A percentile compares a stretch with the other conserved stretches of the same genome.
These are phyloP conservation scores for Plasmodium fragile DNA, from an alignment of 169 alveolate genomes.

Conservation along the genomic window DNA sequence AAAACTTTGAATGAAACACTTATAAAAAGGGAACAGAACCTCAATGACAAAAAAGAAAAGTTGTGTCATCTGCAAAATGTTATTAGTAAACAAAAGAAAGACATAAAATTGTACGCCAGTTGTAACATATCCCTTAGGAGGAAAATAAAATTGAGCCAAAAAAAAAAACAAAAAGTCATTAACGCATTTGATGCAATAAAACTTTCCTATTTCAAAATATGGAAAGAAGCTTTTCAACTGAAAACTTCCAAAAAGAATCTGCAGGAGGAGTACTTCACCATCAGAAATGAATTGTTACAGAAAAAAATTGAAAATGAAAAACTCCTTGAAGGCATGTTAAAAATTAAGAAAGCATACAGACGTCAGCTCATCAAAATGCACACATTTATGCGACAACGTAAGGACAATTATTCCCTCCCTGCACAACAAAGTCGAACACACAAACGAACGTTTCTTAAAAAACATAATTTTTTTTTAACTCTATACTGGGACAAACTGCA, in stretches of 20 bases:
- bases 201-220: conserved; percentile 38
- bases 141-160: conserved; percentile 15
- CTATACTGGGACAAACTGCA: conserved; percentile 38
- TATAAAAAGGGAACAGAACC: conserved; percentile 23
- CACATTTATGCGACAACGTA: not conserved
- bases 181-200: conserved; percentile 12
- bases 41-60: conserved; percentile 22
- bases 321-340: conserved; percentile 20
- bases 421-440: not conserved
- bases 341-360: conserved; percentile 22
- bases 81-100: conserved; percentile 16
- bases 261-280: conserved; percentile 20
- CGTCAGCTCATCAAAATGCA: conserved; percentile 14
- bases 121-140: conserved; percentile 5
- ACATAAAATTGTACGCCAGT: conserved; percentile 27
- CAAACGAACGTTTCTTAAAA: conserved; percentile 42
- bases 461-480: conserved; percentile 2
- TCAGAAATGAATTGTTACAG: conserved; percentile 39
- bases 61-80: conserved; percentile 2
- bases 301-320: conserved; percentile 73
- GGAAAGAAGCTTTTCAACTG: conserved; percentile 38
- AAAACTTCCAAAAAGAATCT: conserved; percentile 17
- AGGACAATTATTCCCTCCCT: not conserved
- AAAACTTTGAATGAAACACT: not conserved
- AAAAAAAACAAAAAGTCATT: conserved; percentile 16